Evolutionary conservation across 2,329 filamentous ascomycete species (phyloP).

Genomic region (Diaporthe citriasiana): DNA sequence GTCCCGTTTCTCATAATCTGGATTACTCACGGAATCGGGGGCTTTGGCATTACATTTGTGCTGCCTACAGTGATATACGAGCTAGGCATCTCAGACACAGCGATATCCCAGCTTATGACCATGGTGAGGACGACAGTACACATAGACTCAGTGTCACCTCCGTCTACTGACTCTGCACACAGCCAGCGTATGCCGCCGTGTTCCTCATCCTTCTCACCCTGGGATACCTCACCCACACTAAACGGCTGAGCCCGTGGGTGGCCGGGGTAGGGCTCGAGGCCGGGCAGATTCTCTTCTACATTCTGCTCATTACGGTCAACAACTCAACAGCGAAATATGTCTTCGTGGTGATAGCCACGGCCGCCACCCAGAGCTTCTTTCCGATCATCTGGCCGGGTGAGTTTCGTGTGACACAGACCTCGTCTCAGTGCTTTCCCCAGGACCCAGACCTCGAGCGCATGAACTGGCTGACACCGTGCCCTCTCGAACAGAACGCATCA

Average conservation of each 20-base stretch:
- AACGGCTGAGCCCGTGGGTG: conserved; percentile 46
- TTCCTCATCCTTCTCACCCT: conserved; percentile 48
- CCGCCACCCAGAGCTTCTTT: conserved; percentile 55
- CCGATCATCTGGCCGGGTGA: conserved; percentile 56
- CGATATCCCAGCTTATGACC: conserved; percentile 49
- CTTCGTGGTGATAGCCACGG: conserved; percentile 56
- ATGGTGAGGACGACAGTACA: conserved; percentile 41
- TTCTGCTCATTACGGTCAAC: conserved; percentile 55
- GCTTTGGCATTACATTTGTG: conserved; percentile 49
- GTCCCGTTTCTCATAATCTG: conserved; percentile 48
- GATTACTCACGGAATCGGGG: conserved; percentile 49
- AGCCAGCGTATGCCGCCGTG: conserved; percentile 40
- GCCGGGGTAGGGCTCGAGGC: conserved; percentile 50
- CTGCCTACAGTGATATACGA: conserved; percentile 50
- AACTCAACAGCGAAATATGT: conserved; percentile 54
- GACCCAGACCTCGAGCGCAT: neutral
- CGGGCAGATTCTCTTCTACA: conserved; percentile 55
- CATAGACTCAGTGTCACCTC: neutral
- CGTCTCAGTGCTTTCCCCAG: neutral
- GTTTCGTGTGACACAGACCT: conserved; percentile 15
- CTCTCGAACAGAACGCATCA: conserved; percentile 51
- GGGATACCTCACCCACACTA: conserved; percentile 45
- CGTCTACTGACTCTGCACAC: neutral
- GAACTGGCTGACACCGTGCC: conserved; percentile 15
- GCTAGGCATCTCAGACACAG: conserved; percentile 48